Conservation (phyloP, 176 grass and related monocot genomes). For the Hordeum vulgare region DNA sequence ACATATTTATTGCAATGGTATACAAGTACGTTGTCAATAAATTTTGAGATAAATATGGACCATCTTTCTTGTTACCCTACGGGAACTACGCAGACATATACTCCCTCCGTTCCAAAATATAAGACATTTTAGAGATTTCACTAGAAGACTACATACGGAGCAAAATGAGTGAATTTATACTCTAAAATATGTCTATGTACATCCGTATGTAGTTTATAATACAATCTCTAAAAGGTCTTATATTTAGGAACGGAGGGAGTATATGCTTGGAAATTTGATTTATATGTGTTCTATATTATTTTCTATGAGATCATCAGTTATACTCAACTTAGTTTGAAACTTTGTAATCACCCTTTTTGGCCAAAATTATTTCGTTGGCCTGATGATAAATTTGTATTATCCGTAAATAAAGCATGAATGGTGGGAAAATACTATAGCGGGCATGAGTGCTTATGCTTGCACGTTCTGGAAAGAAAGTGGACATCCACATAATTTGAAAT, state of each 20-base stretch:
- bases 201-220: too few species aligned
- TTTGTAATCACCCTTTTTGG: background rate
- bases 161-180: too few species aligned
- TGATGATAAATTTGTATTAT: background rate
- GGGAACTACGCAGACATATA: background rate
- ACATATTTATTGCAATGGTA: background rate
- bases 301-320: background rate
- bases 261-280: background rate
- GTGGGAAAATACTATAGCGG: too few species aligned
- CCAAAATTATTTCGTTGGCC: background rate
- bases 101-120: too few species aligned
- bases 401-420: background rate
- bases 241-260: too few species aligned
- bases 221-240: too few species aligned
- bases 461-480: too few species aligned
- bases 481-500: background rate
- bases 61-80: background rate
- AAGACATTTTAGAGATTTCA: too few species aligned
- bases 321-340: too few species aligned
- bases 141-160: too few species aligned
- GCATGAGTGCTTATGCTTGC: too few species aligned
- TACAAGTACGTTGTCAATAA: background rate
- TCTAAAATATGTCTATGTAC: too few species aligned
- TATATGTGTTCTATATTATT: background rate
- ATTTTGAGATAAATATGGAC: background rate